Evolutionary conservation across 805 yeast genomes (phyloP).

Genomic region (Ogataea sp.): DNA sequence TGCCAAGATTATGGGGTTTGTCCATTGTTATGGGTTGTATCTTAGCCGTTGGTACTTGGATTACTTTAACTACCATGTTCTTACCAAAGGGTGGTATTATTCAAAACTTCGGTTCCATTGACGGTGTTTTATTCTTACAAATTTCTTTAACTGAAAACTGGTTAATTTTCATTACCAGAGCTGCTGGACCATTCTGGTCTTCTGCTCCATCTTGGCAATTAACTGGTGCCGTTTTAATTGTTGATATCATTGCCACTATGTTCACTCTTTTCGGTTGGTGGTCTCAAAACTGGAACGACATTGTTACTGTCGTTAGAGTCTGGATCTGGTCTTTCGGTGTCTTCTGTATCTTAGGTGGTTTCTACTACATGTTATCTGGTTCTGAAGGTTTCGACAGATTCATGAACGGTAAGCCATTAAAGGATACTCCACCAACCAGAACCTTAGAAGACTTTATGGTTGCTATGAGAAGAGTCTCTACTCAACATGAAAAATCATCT

Average conservation of each 20-base stretch:
- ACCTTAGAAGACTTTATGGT: slow-evolving; percentile 76
- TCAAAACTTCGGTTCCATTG: slow-evolving; percentile 92
- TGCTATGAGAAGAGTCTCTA: slow-evolving; percentile 83
- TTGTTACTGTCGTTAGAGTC: slow-evolving; percentile 88
- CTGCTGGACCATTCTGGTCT: slow-evolving; percentile 98
- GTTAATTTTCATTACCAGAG: slow-evolving; percentile 95
- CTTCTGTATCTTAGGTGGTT: slow-evolving; percentile 95
- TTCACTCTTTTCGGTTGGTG: slow-evolving; percentile 95
- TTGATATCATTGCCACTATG: slow-evolving; percentile 87
- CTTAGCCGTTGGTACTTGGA: slow-evolving; percentile 91
- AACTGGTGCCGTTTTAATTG: slow-evolving; percentile 85
- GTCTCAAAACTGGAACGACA: slow-evolving; percentile 96
- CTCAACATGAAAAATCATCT: slow-evolving; percentile 79
- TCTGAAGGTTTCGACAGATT: slow-evolving; percentile 74
- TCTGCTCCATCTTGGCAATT: slow-evolving; percentile 95
- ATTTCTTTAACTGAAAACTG: slow-evolving; percentile 94
- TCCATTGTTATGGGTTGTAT: slow-evolving; percentile 79
- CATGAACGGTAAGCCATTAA: slow-evolving; percentile 71
- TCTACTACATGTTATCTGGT: slow-evolving; percentile 86
- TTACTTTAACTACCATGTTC: slow-evolving; percentile 90
- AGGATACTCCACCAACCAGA: slow-evolving; percentile 54
- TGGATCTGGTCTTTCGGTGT: slow-evolving; percentile 96
- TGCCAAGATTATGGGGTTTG: slow-evolving; percentile 97
- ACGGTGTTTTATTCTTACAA: slow-evolving; percentile 90
- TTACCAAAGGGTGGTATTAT: slow-evolving; percentile 86